A percentile compares a stretch with the other conserved stretches of the same genome.
These are phyloP conservation scores for Vachellia collinsii DNA, from an alignment of 306 rosid genomes.

Conservation along the genomic window DNA sequence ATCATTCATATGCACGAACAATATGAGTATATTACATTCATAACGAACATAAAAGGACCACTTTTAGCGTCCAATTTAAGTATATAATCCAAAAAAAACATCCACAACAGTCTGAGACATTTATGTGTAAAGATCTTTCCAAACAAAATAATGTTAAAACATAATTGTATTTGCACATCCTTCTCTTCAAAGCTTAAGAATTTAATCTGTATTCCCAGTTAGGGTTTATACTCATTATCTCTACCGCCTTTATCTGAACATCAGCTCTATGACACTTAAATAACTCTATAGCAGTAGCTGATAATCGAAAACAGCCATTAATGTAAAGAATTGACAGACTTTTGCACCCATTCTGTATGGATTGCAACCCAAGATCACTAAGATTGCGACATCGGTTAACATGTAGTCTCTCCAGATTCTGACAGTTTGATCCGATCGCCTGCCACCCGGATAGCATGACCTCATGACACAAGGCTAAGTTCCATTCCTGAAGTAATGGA, in stretches of 20 bases:
- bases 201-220: slow-evolving; percentile 39
- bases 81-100: slow-evolving; percentile 13
- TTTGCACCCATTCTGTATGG: slow-evolving; percentile 59
- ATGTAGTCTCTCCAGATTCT: slow-evolving; percentile 56
- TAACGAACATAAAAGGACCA: slow-evolving; percentile 8
- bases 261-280: slow-evolving; percentile 58
- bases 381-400: slow-evolving; percentile 62
- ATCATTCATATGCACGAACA: neutral
- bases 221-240: slow-evolving; percentile 50
- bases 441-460: slow-evolving; percentile 57
- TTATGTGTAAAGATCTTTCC: slow-evolving; percentile 3
- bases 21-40: neutral
- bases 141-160: neutral
- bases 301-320: slow-evolving; percentile 38
- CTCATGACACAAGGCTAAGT: slow-evolving; percentile 64
- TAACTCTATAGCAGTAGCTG: slow-evolving; percentile 46
- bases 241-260: slow-evolving; percentile 53
- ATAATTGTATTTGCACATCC: slow-evolving; percentile 19
- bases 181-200: slow-evolving; percentile 1
- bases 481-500: slow-evolving; percentile 64
- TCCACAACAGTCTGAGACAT: slow-evolving; percentile 9
- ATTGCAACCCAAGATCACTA: slow-evolving; percentile 52
- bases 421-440: slow-evolving; percentile 54
- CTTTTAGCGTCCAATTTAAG: slow-evolving; percentile 4
- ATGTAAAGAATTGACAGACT: slow-evolving; percentile 54